Evolutionary conservation across 441 rosid species (phyloP).

Genomic region (Adansonia madagascariensis): DNA sequence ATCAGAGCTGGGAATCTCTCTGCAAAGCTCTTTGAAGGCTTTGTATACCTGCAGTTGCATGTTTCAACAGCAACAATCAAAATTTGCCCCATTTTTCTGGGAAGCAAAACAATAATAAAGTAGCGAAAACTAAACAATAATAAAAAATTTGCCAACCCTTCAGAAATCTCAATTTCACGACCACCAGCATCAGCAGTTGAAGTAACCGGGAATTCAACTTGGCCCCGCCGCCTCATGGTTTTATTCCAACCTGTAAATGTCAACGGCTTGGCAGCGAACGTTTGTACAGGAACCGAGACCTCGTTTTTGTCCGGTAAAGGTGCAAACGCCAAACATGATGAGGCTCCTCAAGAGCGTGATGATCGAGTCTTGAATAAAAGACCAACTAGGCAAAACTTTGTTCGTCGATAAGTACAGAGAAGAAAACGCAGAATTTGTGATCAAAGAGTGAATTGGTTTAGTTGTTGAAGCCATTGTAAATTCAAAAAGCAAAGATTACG

Average conservation of each 20-base stretch:
- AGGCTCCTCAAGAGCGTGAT: slow-evolving; percentile 20
- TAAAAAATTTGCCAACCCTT: slow-evolving; percentile 34
- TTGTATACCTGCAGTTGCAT: slow-evolving; percentile 37
- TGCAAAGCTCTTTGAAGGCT: slow-evolving; percentile 50
- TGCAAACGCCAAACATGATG: slow-evolving; percentile 29
- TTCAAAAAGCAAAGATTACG: neutral
- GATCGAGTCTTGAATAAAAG: slow-evolving; percentile 26
- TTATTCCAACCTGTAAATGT: slow-evolving; percentile 31
- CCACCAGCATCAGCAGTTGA: slow-evolving; percentile 48
- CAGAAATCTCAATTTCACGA: slow-evolving; percentile 30
- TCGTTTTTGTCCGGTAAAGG: slow-evolving; percentile 31
- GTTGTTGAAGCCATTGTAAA: slow-evolving; percentile 35
- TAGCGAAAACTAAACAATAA: neutral
- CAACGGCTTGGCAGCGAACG: slow-evolving; percentile 26
- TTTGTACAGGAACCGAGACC: slow-evolving; percentile 2
- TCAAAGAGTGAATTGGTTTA: slow-evolving; percentile 25
- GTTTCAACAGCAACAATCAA: neutral
- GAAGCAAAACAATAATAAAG: slow-evolving; percentile 18
- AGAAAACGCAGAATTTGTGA: slow-evolving; percentile 34
- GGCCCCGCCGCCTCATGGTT: slow-evolving; percentile 29
- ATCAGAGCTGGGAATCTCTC: slow-evolving; percentile 60
- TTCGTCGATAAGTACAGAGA: slow-evolving; percentile 31
- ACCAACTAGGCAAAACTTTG: slow-evolving; percentile 24
- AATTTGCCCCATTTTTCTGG: slow-evolving; percentile 7
- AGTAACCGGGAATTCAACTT: slow-evolving; percentile 30